phyloP scores from a whole-genome alignment of 495 filamentous ascomycete species.

The Lasiosphaeria miniovina region DNA sequence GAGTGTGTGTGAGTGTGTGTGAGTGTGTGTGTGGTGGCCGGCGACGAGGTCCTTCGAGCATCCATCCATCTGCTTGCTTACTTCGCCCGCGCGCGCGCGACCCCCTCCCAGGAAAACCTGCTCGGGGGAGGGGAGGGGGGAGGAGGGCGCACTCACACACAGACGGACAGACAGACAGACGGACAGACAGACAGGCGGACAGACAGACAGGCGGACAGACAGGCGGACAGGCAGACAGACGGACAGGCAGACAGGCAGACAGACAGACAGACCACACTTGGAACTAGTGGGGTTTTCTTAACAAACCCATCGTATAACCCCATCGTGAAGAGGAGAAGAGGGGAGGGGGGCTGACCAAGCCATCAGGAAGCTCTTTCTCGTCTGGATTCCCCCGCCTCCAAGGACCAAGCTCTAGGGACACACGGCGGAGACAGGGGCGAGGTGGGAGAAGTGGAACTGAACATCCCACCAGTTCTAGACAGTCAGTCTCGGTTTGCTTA shows the following conservation, averaged over 20 bases:
- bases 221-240: too few species aligned
- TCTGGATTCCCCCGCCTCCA: conserved; percentile 8
- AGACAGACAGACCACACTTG: conserved; percentile 10
- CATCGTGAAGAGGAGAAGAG: conserved; percentile 11
- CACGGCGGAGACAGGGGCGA: too few species aligned
- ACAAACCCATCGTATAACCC: conserved; percentile 10
- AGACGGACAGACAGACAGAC: conserved; percentile 2
- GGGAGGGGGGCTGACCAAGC: conserved; percentile 12
- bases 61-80: too few species aligned
- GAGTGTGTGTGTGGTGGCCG: too few species aligned
- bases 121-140: too few species aligned
- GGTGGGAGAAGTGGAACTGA: conserved; percentile 1
- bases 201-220: too few species aligned
- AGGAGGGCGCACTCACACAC: too few species aligned
- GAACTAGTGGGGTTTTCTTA: conserved; percentile 27
- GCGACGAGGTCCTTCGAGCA: too few species aligned
- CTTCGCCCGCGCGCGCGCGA: too few species aligned
- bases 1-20: not conserved
- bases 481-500: conserved; percentile 14
- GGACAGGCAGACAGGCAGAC: too few species aligned
- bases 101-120: too few species aligned
- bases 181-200: too few species aligned
- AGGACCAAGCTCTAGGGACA: not conserved
- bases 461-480: conserved; percentile 5
- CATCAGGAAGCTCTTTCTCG: conserved; percentile 9